Conservation (phyloP, 1,284 basidiomycete species). For the Porodaedalea pini region DNA sequence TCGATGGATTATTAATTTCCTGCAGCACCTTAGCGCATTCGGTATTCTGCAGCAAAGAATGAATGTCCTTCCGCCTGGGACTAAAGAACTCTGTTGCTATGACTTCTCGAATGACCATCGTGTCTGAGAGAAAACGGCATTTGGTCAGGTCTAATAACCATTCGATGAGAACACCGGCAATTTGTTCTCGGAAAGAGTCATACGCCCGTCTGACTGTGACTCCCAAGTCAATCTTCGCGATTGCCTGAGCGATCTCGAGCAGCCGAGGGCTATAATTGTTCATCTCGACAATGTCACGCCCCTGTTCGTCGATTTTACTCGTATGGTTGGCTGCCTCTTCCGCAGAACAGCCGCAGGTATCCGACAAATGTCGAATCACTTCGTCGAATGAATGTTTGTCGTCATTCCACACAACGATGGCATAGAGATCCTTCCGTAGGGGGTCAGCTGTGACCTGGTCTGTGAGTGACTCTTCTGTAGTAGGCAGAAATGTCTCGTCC, state of each 20-base stretch:
- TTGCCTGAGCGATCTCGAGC: constrained; percentile 75
- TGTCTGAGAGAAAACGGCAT: constrained; percentile 64
- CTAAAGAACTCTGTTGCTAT: constrained; percentile 71
- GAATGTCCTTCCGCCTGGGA: constrained; percentile 48
- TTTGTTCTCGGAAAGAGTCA: constrained; percentile 88
- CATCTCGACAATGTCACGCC: constrained; percentile 84
- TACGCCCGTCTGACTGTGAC: constrained; percentile 87
- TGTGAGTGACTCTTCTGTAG: constrained; percentile 66
- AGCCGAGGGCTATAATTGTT: constrained; percentile 65
- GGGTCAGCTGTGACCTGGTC: constrained; percentile 71
- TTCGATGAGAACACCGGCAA: constrained; percentile 78
- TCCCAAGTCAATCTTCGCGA: constrained; percentile 88
- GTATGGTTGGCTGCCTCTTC: constrained; percentile 67
- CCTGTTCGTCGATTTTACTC: constrained; percentile 74
- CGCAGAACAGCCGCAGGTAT: constrained; percentile 56
- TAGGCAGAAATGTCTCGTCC: constrained; percentile 70
- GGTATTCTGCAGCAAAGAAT: constrained; percentile 31
- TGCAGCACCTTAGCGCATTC: constrained; percentile 40
- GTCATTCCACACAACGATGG: constrained; percentile 93
- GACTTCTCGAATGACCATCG: constrained; percentile 65
- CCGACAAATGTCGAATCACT: constrained; percentile 76
- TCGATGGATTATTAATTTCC: constrained; percentile 53
- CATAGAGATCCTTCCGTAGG: constrained; percentile 75
- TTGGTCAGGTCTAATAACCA: constrained; percentile 83
- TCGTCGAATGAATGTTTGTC: constrained; percentile 96